phyloP scores from a whole-genome alignment of 2,329 filamentous ascomycete species.

The Fusarium tjaetaba region DNA sequence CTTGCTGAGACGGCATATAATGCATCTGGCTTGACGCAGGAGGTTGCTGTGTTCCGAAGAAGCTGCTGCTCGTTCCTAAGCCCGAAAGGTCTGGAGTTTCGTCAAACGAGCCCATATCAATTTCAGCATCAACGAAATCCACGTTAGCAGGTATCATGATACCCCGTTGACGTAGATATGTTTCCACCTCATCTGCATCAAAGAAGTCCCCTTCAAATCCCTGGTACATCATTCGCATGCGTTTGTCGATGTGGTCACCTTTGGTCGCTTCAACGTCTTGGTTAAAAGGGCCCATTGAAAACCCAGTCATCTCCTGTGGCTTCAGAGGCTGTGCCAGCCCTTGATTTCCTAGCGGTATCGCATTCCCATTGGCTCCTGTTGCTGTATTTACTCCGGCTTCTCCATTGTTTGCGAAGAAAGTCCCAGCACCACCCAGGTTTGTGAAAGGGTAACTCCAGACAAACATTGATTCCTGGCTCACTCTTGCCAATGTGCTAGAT shows the following conservation, averaged over 20 bases:
- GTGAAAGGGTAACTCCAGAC: constrained; percentile 70
- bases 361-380: background rate
- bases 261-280: constrained; percentile 51
- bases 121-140: constrained; percentile 69
- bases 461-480: constrained; percentile 59
- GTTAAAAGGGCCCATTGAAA: constrained; percentile 60
- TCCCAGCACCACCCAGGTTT: constrained; percentile 74
- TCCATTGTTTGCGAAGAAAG: constrained; percentile 61
- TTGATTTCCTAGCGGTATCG: constrained; percentile 50
- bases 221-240: constrained; percentile 63
- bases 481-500: constrained; percentile 46
- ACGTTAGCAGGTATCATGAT: constrained; percentile 69
- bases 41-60: constrained; percentile 20
- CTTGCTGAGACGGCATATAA: constrained; percentile 8
- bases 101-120: constrained; percentile 57
- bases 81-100: constrained; percentile 12
- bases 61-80: background rate
- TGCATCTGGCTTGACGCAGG: constrained; percentile 2
- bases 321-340: constrained; percentile 44
- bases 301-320: constrained; percentile 41
- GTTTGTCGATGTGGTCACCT: constrained; percentile 55
- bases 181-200: constrained; percentile 79
- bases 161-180: constrained; percentile 72
- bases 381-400: background rate
- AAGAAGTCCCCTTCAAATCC: constrained; percentile 81